phyloP scores from a whole-genome alignment of 345 rosid genomes.

The Salix koriyanagi region DNA sequence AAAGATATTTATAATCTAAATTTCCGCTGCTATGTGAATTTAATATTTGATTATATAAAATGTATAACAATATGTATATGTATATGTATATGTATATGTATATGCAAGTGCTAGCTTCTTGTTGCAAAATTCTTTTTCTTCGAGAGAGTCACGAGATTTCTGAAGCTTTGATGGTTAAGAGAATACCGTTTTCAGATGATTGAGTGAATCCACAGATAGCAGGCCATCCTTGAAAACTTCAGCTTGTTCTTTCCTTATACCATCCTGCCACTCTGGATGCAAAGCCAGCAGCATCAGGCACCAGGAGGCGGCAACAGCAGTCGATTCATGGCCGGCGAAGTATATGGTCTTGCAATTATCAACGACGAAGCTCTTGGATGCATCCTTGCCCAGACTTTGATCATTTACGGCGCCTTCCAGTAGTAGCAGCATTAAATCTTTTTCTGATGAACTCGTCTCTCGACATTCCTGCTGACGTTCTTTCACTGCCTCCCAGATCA shows the following conservation, averaged over 20 bases:
- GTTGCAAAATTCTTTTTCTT: too few species aligned
- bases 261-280: slow-evolving; percentile 70
- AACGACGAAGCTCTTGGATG: slow-evolving; percentile 56
- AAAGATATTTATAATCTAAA: too few species aligned
- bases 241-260: slow-evolving; percentile 48
- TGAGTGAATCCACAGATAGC: slow-evolving; percentile 47
- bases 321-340: slow-evolving; percentile 78
- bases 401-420: slow-evolving; percentile 55
- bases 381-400: slow-evolving; percentile 28
- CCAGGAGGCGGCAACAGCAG: slow-evolving; percentile 78
- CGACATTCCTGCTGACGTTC: slow-evolving; percentile 40
- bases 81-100: too few species aligned
- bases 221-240: slow-evolving; percentile 34
- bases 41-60: too few species aligned
- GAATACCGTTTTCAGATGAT: slow-evolving; percentile 41
- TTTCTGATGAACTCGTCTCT: slow-evolving; percentile 29
- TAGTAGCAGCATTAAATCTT: slow-evolving; percentile 65
- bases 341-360: slow-evolving; percentile 86
- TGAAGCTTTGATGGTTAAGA: too few species aligned
- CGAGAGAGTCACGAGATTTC: too few species aligned
- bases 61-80: too few species aligned
- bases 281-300: slow-evolving; percentile 77
- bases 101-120: too few species aligned
- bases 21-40: too few species aligned
- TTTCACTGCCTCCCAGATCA: slow-evolving; percentile 71